Base-by-base conservation (phyloP, 2,329 filamentous ascomycete genomes). In the Fusarium tupiense region DNA sequence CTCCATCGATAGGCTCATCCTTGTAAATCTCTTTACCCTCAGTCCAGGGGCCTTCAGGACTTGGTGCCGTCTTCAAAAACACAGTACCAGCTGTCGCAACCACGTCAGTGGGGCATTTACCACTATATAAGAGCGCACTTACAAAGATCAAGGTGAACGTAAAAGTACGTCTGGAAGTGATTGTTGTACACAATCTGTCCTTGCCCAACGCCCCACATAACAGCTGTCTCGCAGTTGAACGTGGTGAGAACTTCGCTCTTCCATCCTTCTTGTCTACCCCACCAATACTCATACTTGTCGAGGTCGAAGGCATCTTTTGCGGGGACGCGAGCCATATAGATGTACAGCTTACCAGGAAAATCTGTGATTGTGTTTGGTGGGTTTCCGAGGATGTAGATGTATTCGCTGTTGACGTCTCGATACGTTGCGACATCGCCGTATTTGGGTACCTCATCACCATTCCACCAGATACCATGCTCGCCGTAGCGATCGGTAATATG, bases 341-440 rank as follows among this genome's bases (percentile, higher is more conserved):
- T 77, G 52, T 84, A 84, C 10, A 67, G 60, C 6, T 71, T 73
- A 1, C 56, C 66, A 1, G 77, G 73, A 38, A 76, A 80, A 10
- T 78, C 78, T 0, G 71, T 74, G 17, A 77, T 53, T 5, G 64
- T 67, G 14, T 80, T 83, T 7, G 83, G 83, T 9, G 84, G 80
- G 26, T 83, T 81, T n/a, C 82, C 83, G 54, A 81, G 79, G 11
- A 80, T 73, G 68, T 84, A 84, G 29, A 84, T 80, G 69, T 81
- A 84, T 6, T 82, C 80, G 44, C 82, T 83, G n/a, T 77, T 71
- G 6, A 80, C 79, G 40, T 85, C 83, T 6, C 80, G 78, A 61
- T 84, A 84, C 4, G 82, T 79, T 3, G 80, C 78, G 5, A 82
- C 70, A 54, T 85, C 83, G 31, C 84, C 84, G 41, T 84, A 85